phyloP scores from a whole-genome alignment of 176 grass and related monocot genomes.

The Aegilops longissima region DNA sequence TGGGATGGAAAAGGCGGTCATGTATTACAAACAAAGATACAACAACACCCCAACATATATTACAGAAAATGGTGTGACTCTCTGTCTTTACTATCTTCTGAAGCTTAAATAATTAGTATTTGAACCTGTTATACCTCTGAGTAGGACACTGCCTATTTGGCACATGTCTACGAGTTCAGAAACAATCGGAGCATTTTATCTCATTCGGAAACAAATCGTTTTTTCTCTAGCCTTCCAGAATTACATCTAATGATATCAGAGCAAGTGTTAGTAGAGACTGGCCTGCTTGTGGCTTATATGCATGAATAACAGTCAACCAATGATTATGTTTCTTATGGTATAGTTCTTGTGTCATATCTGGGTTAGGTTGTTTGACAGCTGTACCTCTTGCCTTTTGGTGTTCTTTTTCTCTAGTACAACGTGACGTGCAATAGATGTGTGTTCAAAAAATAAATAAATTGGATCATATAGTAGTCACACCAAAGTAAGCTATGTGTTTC shows the following conservation, averaged over 20 bases:
- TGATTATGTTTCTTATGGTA: background rate
- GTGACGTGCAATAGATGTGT: background rate
- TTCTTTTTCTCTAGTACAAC: background rate
- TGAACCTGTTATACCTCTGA: background rate
- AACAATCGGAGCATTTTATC: background rate
- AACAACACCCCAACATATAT: slow-evolving; percentile 65
- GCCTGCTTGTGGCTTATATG: background rate
- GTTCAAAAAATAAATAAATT: background rate
- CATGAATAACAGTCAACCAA: background rate
- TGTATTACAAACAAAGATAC: slow-evolving; percentile 75
- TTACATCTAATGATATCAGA: background rate
- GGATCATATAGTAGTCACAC: background rate
- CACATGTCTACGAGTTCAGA: background rate
- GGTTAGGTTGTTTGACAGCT: background rate
- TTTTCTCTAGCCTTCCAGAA: background rate
- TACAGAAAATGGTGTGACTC: slow-evolving; percentile 63
- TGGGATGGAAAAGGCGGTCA: slow-evolving; percentile 55
- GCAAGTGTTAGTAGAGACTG: background rate
- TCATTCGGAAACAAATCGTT: background rate
- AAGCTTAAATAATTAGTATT: background rate
- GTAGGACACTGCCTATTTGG: background rate
- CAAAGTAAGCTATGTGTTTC: background rate
- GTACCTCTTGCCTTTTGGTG: background rate
- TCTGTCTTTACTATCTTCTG: background rate
- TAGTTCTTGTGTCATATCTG: background rate